Evolutionary conservation across 768 basidiomycete species (phyloP).

Genomic region (Trametes cinnabarina): DNA sequence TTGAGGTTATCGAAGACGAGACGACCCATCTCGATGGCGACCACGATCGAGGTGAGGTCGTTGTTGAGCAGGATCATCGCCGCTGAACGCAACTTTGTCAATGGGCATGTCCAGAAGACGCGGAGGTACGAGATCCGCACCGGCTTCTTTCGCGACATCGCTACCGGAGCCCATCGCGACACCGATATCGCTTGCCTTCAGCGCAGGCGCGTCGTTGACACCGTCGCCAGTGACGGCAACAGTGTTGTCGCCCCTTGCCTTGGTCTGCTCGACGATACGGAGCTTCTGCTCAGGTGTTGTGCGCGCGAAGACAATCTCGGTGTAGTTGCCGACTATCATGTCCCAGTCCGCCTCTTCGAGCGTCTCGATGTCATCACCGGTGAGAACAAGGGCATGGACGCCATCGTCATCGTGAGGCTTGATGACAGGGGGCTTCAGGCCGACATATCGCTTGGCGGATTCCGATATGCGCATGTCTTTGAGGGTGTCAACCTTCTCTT

Average conservation of each 20-base stretch:
- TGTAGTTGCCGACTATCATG: slow-evolving; percentile 36
- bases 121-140: slow-evolving; percentile 28
- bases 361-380: slow-evolving; percentile 42
- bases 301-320: slow-evolving; percentile 59
- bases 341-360: slow-evolving; percentile 42
- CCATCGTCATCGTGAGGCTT: slow-evolving; percentile 40
- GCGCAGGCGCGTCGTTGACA: slow-evolving; percentile 57
- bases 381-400: slow-evolving; percentile 40
- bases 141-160: slow-evolving; percentile 54
- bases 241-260: slow-evolving; percentile 48
- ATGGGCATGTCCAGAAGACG: too few relatives aligned
- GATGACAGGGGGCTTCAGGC: slow-evolving; percentile 22
- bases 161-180: slow-evolving; percentile 57
- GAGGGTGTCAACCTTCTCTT: slow-evolving; percentile 36
- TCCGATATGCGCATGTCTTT: slow-evolving; percentile 27
- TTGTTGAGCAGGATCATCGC: slow-evolving; percentile 64
- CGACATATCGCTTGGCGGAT: slow-evolving; percentile 20
- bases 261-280: slow-evolving; percentile 59
- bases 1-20: slow-evolving; percentile 64
- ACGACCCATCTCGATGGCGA: slow-evolving; percentile 64
- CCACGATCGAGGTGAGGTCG: slow-evolving; percentile 63
- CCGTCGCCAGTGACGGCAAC: slow-evolving; percentile 71
- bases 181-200: slow-evolving; percentile 61
- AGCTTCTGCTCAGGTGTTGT: slow-evolving; percentile 66
- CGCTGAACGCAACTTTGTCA: slow-evolving; percentile 37